Conservation (phyloP, 2,329 filamentous ascomycete genomes). For the Pseudopithomyces chartarum region DNA sequence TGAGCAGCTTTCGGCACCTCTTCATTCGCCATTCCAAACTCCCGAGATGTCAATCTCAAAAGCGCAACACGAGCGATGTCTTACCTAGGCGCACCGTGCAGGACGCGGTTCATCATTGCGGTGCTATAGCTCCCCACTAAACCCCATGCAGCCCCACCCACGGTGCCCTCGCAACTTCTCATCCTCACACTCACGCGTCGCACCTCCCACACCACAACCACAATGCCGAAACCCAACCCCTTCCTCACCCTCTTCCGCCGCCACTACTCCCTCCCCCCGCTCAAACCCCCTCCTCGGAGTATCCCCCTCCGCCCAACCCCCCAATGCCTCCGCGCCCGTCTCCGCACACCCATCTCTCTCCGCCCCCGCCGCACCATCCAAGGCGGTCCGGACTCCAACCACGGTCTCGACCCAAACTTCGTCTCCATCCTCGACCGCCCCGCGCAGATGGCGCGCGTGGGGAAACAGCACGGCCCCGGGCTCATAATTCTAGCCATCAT, state of each 20-base stretch:
- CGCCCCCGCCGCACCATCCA: conserved; percentile 27
- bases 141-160: conserved; percentile 8
- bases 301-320: conserved; percentile 17
- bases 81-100: too few relatives aligned
- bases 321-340: conserved; percentile 41
- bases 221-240: conserved; percentile 42
- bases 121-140: conserved; percentile 6
- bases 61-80: too few relatives aligned
- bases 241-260: conserved; percentile 39
- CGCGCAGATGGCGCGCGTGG: conserved; percentile 75
- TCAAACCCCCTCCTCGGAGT: conserved; percentile 6
- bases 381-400: conserved; percentile 50
- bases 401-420: conserved; percentile 74
- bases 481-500: conserved; percentile 85
- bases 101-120: too few relatives aligned
- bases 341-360: conserved; percentile 23
- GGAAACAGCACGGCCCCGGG: conserved; percentile 77
- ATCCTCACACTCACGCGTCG: neutral
- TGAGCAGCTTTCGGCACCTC: neutral
- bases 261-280: conserved; percentile 26
- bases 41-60: too few relatives aligned
- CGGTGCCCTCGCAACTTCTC: neutral
- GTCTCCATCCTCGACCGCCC: conserved; percentile 87
- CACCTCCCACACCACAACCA: conserved; percentile 8
- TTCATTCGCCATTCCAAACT: too few relatives aligned